Base-by-base conservation (phyloP, 305 asterid genomes). In the Fraxinus dipetala region DNA sequence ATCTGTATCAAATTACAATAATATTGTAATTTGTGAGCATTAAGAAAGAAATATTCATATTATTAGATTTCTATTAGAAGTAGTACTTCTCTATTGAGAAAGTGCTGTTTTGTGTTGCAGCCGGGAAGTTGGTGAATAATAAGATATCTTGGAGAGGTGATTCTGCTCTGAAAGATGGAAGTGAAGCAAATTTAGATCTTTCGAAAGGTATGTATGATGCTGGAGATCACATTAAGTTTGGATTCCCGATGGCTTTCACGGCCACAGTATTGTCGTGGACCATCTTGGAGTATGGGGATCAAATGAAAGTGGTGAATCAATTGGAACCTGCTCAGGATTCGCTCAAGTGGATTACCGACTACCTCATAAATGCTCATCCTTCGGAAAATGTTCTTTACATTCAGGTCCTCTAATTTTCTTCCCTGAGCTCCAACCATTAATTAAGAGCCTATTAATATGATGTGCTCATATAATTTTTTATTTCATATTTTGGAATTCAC, bases 191-290 rank as follows among this genome's bases (percentile, higher is more conserved):
- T 36, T 32, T 96, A 86, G 99, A 96, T 88, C 98, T 96, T 22
- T 92, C 97, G 6, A 95, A 90, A 82, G 98, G 99, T 76, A 90
- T 96, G 98, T 96, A 88, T 79, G 99, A 94, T 87, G 99, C 98
- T 0, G 98, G 99, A 11, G 98, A 96, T 85, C 92, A 89, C 85
- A 91, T 96, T 95, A 96, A 96, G 88, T 96, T 96, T 79, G 93
- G 93, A 43, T 94, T 96, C 83, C 99, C 98, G 0, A 87, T 96
- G 98, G 98, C 99, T 82, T 96, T 84, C 90, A 96, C 98, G 1
- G 98, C 99, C 70, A 92, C 98, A 0, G 95, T 96, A 38, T 63
- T 94, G 81, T 94, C 99, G 14, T 96, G 98, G 99, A 77, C 95
- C 18, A 93, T 96, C 67, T 95, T 96, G 18, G 99, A 96, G 90